phyloP scores from a whole-genome alignment of 1,284 basidiomycete genomes.

The Ganoderma sinense region DNA sequence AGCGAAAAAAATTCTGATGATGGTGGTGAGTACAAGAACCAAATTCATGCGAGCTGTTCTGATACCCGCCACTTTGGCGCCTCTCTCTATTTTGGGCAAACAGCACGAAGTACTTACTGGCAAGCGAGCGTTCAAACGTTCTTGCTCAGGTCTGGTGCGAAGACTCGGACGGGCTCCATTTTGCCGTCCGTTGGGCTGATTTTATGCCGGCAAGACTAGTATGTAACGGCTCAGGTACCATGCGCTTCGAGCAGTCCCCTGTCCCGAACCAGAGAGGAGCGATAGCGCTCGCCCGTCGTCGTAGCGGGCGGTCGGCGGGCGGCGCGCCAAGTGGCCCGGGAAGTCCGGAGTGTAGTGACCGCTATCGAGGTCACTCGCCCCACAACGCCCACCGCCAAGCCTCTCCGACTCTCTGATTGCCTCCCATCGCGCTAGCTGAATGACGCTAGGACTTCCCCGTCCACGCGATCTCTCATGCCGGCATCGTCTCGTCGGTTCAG shows the following conservation, averaged over 20 bases:
- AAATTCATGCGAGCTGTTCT: not conserved
- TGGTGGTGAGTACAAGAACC: not conserved
- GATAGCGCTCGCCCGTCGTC: not conserved
- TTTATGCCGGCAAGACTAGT: not conserved
- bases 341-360: not conserved
- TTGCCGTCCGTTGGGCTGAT: not conserved
- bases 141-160: not conserved
- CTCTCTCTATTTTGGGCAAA: not conserved
- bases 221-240: not conserved
- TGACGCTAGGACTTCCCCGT: not conserved
- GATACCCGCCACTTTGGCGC: not conserved
- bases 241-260: not conserved
- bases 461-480: constrained; percentile 1
- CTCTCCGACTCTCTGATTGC: not conserved
- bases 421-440: not conserved
- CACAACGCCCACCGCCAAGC: not conserved
- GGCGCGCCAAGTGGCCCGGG: constrained; percentile 1
- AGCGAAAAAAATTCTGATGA: not conserved
- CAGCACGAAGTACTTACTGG: not conserved
- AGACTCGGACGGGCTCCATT: not conserved
- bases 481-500: not conserved
- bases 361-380: not conserved
- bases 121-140: too few species aligned
- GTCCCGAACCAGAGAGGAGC: not conserved
- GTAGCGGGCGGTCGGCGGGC: not conserved